Evolutionary conservation across 352 stramenopile species (phyloP), one percentile per base, ranked within the genome.

Genomic region (Globisporangium alternatum): DNA sequence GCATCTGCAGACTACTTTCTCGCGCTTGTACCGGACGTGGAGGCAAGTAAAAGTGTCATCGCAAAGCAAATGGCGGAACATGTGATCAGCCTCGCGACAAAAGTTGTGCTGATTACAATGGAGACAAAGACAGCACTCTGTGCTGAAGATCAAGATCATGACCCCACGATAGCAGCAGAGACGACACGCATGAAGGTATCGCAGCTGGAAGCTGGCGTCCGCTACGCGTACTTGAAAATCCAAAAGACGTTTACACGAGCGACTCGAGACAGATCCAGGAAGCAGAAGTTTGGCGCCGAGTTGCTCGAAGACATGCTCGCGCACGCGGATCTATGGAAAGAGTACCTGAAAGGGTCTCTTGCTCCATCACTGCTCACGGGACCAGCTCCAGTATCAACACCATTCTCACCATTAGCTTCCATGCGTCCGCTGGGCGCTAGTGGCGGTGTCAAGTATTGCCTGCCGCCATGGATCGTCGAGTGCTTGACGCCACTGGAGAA

Each of bases 271-370:
- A 17, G 19, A 1, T 15, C 10, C 19, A 49, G 21, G 12, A 54
- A 52, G 21, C 28, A 21, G 41, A 51, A 62, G 7, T 57, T 60
- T 13, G 21, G 7, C 5, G 5, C 22, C 13, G 30, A 65, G 3
- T 31, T 82, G 7, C 72, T 69, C 10, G 41, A 58, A 8, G 67
- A 82, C 25, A 82, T 82, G 72, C 21, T 62, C n/a, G 35, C 59
- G n/a, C 64, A 78, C 53, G 22, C 21, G 7, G 30, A 51, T 19
- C 22, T 64, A 6, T 82, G 75, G 75, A 77, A 69, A 43, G 12
- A 31, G 0, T 80, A 78, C 54, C 33, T 80, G 12, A 44, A n/a
- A 12, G 25, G 45, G 5, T n/a, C 35, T 37, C 22, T 45, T 0
- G 13, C 17, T 2, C 4, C 37, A 54, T 56, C 56, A 5, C 3